phyloP scores from a whole-genome alignment of 306 rosid genomes.

The Hylodesmum podocarpum region DNA sequence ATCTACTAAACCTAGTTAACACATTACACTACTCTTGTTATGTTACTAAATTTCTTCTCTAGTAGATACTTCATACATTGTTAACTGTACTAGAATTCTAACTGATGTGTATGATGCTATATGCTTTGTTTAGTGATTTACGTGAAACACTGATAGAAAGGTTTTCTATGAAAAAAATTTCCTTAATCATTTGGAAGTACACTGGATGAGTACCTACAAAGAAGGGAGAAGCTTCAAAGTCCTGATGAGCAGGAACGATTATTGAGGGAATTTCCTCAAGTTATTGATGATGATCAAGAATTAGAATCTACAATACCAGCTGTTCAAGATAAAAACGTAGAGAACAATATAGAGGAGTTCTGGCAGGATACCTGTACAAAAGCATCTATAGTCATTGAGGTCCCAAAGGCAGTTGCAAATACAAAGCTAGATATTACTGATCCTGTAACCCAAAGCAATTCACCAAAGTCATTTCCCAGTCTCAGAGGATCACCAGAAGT shows the following conservation, averaged over 20 bases:
- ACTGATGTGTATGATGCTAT: background rate
- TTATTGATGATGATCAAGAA: conserved; percentile 61
- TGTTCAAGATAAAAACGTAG: conserved; percentile 38
- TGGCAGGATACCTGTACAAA: conserved; percentile 46
- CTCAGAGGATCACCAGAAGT: conserved; percentile 39
- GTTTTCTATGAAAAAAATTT: conserved; percentile 20
- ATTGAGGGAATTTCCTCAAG: conserved; percentile 65
- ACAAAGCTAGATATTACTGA: conserved; percentile 28
- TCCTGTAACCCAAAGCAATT: conserved; percentile 32
- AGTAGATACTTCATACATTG: background rate
- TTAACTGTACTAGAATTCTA: conserved; percentile 10
- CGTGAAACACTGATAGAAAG: background rate
- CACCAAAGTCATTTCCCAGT: conserved; percentile 46
- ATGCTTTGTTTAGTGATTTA: conserved; percentile 5
- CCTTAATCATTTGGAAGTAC: conserved; percentile 65
- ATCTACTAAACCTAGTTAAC: conserved; percentile 19
- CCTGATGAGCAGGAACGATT: conserved; percentile 65
- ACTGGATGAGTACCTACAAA: conserved; percentile 64
- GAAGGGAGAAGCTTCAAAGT: conserved; percentile 63
- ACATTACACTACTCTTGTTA: background rate
- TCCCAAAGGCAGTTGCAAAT: conserved; percentile 51
- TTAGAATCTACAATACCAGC: conserved; percentile 32
- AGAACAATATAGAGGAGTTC: conserved; percentile 35
- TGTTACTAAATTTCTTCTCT: background rate
- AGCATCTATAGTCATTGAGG: conserved; percentile 38